phyloP scores from a whole-genome alignment of 2,329 filamentous ascomycete genomes.

The Fusarium irregulare region DNA sequence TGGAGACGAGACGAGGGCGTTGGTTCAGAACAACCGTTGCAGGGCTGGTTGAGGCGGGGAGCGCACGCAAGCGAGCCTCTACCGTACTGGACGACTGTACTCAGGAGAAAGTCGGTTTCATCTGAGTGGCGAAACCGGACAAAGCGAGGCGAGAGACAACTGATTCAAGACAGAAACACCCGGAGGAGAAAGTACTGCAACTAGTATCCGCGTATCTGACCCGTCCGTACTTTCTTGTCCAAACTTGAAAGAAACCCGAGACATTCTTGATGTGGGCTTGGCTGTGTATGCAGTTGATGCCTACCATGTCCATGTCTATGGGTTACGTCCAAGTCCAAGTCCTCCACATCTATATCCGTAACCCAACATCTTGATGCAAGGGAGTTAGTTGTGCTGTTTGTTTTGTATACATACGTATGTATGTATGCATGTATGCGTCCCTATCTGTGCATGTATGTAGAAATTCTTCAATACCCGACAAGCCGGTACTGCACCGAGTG shows the following conservation, averaged over 20 bases:
- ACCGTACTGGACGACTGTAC: conserved; percentile 5
- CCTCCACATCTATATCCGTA: not conserved
- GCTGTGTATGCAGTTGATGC: conserved; percentile 30
- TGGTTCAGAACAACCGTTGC: conserved; percentile 24
- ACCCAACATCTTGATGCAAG: conserved; percentile 40
- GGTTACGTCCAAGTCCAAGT: not conserved
- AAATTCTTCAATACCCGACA: conserved; percentile 33
- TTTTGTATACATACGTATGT: conserved; percentile 4
- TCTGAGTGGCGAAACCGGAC: conserved; percentile 32
- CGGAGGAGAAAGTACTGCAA: conserved; percentile 7
- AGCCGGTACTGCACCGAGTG: conserved; percentile 21
- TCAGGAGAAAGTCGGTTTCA: conserved; percentile 36
- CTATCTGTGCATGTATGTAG: conserved; percentile 19
- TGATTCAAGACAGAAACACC: conserved; percentile 11
- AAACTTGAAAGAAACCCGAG: conserved; percentile 34
- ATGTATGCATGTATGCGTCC: conserved; percentile 14
- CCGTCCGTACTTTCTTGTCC: not conserved
- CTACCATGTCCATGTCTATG: conserved; percentile 18
- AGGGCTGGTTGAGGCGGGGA: conserved; percentile 28
- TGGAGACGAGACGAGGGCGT: conserved; percentile 9
- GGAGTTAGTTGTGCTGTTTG: conserved; percentile 24
- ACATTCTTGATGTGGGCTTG: conserved; percentile 28
- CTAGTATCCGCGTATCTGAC: conserved; percentile 24
- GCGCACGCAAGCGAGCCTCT: conserved; percentile 4
- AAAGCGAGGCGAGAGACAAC: conserved; percentile 20